Evolutionary conservation across 345 rosid genomes (phyloP).

Genomic region (Durio zibethinus): DNA sequence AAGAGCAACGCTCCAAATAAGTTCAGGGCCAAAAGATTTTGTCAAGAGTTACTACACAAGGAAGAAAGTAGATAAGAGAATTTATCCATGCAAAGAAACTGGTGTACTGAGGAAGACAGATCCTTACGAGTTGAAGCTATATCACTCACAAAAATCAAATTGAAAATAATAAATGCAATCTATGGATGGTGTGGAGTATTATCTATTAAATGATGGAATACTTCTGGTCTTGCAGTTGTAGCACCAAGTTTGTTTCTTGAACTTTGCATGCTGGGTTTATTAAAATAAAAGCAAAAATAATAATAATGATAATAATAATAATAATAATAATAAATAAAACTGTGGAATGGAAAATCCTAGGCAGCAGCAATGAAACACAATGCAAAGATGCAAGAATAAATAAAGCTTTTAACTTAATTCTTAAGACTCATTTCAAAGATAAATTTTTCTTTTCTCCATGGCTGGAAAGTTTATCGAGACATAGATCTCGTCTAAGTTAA

Average conservation of each 20-base stretch:
- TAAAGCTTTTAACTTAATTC: neutral
- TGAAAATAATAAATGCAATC: neutral
- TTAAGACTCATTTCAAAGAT: neutral
- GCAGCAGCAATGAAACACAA: neutral
- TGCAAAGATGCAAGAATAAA: neutral
- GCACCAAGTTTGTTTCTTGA: neutral
- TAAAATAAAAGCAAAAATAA: neutral
- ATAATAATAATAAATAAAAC: neutral
- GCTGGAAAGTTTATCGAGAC: neutral
- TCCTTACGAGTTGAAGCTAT: neutral
- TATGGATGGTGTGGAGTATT: neutral
- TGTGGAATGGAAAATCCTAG: slow-evolving; percentile 1
- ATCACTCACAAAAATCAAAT: neutral
- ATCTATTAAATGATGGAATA: neutral
- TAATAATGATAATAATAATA: neutral
- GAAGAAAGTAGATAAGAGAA: neutral
- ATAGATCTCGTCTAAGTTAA: neutral
- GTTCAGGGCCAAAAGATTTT: neutral
- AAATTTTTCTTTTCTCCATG: neutral
- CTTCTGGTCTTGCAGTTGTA: neutral
- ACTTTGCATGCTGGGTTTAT: neutral
- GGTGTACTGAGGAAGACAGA: neutral
- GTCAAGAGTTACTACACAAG: neutral
- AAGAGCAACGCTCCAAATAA: neutral
- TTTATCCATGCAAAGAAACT: neutral